Base-by-base conservation (phyloP, 352 stramenopile genomes). In the Bremia lactucae region DNA sequence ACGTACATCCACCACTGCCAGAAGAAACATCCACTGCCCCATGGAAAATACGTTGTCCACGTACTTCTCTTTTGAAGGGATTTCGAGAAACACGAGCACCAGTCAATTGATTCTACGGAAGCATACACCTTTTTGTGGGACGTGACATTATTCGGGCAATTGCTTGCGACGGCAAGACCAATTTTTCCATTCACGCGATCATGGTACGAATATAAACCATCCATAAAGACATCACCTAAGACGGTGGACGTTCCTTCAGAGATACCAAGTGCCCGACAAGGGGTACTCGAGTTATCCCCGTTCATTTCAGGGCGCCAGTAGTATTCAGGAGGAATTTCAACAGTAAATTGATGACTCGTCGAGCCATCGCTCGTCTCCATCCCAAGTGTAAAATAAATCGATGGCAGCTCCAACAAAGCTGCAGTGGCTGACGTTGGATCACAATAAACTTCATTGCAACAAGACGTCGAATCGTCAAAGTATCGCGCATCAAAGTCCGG, bases 1-100 rank as follows among this genome's bases (percentile, higher is more conserved):
- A 92, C 42, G 33, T 87, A 92, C 58, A 87, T 83, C 79, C 79
- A 92, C 79, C 79, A 92, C 10, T 72, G 57, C 76, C 72, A 85
- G 55, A 89, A 88, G 58, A 87, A 89, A 43, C 79, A 92, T 2
- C 65, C 62, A 11, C 31, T 55, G 1, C 68, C 68, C 56, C 78
- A 84, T 2, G 79, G 79, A 11, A 83, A 16, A 37, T 73, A 72
- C n/a, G 54, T 66, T 9, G 68, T 62, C 38, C 83, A 58, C 18
- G 52, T 55, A 38, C 66, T 86, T 44, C 70, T 74, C 45, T 54
- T 67, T 60, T 78, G 66, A n/a, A 82, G 46, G 8, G 53, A 69
- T 8, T 45, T 63, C n/a, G 65, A 84, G 40, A 82, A 92, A 39
- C 79, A 92, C 13, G 63, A 72, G 21, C 65, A 87, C 67, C 68